These are phyloP conservation scores for Haberlea rhodopensis DNA, from an alignment of 257 asterid species.

Conservation along the genomic window DNA sequence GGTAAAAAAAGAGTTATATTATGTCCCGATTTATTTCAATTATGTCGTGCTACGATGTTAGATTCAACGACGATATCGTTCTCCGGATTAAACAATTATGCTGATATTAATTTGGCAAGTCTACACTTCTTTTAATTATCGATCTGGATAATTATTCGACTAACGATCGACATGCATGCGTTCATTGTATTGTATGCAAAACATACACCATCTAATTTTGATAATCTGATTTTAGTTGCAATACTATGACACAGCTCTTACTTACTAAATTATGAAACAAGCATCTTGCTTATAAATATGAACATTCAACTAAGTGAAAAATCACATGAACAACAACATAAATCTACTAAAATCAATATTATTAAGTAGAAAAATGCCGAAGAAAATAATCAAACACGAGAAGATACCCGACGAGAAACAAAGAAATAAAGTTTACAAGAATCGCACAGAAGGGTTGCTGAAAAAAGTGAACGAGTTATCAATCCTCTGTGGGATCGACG, in stretches of 20 bases:
- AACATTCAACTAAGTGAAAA: neutral
- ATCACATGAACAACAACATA: neutral
- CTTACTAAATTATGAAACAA: neutral
- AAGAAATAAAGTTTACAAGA: constrained; percentile 14
- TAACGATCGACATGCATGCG: neutral
- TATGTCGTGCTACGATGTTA: neutral
- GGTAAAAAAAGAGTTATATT: too few species aligned
- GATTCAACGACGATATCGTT: neutral
- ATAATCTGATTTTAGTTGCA: too few species aligned
- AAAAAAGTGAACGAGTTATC: constrained; percentile 18
- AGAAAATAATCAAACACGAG: constrained; percentile 6
- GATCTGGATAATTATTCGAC: neutral
- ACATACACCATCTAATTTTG: neutral
- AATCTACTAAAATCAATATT: neutral
- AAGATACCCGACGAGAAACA: neutral
- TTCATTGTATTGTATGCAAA: neutral
- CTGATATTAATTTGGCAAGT: too few species aligned
- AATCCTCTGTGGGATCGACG: constrained; percentile 7
- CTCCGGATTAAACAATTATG: too few species aligned
- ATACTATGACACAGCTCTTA: neutral
- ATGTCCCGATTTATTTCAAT: too few species aligned
- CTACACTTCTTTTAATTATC: too few species aligned
- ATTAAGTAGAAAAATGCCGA: constrained; percentile 2
- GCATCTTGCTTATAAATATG: too few species aligned
- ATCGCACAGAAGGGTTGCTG: constrained; percentile 11